Evolutionary conservation across 371 early-diverging fungal species (phyloP).

Genomic region (Mortierella sp.): DNA sequence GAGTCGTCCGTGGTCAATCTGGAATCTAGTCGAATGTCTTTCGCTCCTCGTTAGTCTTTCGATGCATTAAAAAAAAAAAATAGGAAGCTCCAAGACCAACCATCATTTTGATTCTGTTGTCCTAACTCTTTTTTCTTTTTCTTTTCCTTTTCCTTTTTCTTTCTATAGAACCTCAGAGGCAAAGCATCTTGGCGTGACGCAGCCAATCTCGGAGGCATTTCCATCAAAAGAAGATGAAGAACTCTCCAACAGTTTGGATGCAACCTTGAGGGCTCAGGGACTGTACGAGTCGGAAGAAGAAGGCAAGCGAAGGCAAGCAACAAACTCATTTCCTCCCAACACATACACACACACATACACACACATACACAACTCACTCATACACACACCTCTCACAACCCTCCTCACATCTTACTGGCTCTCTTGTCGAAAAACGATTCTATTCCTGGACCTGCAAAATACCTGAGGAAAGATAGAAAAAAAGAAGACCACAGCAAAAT

Average conservation of each 20-base stretch:
- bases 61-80: no score
- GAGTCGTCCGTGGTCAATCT: no score
- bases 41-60: no score
- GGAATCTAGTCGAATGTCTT: no score
- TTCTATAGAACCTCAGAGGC: not conserved
- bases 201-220: slow-evolving; percentile 60
- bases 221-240: slow-evolving; percentile 71
- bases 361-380: no score
- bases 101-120: no score
- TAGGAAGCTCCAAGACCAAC: not conserved
- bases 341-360: no score
- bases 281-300: slow-evolving; percentile 86
- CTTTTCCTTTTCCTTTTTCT: not conserved
- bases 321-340: no score
- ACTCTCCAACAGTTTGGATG: slow-evolving; percentile 69
- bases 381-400: no score
- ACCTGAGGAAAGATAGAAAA: not conserved
- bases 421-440: not conserved
- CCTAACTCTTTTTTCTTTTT: not conserved
- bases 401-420: no score
- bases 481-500: no score
- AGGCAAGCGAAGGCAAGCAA: slow-evolving; percentile 59
- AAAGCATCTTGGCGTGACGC: slow-evolving; percentile 64
- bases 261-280: slow-evolving; percentile 71
- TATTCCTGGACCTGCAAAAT: not conserved